Base-by-base conservation (phyloP, 1,284 basidiomycete genomes). In the Cutaneotrichosporon sp. region DNA sequence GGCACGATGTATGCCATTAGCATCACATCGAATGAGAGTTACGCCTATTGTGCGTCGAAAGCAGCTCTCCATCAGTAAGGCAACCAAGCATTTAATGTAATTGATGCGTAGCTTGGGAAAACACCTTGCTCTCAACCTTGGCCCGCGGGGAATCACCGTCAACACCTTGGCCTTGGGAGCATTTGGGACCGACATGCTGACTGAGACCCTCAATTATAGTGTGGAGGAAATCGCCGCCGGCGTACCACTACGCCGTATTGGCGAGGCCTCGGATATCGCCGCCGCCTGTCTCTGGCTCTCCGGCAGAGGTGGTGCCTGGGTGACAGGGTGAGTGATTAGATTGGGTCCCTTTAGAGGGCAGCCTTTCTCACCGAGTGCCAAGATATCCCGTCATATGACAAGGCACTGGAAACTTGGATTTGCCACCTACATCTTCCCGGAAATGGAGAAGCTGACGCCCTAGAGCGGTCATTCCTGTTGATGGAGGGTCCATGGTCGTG, bases 31-130 rank as follows among this genome's bases (percentile, higher is more conserved):
- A 78, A 81, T 53, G 82, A 85, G 62, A 85, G 84, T 1, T 86
- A 84, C 61, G 83, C 84, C 2, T 86, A 86, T 65, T 80, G 82
- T 23, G 80, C 83, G 1, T 82, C 81, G 23, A 87, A 87, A 64
- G 78, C 78, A 7, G 71, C 71, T 8, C 51, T 77, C 22, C 75
- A 71, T 54, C 69, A 71, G 33, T 44, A 33, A 4, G 42, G n/a
- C n/a, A n/a, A n/a, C n/a, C n/a, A n/a, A n/a, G n/a, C n/a, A n/a
- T n/a, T n/a, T n/a, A n/a, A n/a, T n/a, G n/a, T n/a, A n/a, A n/a
- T n/a, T n/a, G 10, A 30, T 10, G 26, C 7, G 10, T 5, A 49
- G 47, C 30, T 3, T 50, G 21, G 22, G 33, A 2, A 22, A 36
- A 14, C 78, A 81, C 51, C 69, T 85, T 20, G 83, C 79, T 1